Evolutionary conservation across 106 monocot species (phyloP).

Genomic region (Apostasia shenzhenica): DNA sequence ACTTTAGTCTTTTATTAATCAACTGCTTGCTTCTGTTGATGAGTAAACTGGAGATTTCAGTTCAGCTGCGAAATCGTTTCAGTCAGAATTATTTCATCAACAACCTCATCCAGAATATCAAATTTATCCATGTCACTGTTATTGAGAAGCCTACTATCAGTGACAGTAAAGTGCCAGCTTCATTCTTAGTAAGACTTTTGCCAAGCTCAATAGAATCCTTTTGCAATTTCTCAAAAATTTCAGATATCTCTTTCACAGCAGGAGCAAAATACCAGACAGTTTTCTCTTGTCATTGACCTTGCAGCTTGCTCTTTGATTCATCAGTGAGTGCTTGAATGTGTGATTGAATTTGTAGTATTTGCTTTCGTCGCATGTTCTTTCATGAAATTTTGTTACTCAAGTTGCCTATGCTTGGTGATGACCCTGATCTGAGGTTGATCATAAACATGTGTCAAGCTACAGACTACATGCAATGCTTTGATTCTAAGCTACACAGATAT

Average conservation of each 20-base stretch:
- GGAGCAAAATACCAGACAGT: constrained; percentile 47
- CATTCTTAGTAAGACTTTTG: constrained; percentile 7
- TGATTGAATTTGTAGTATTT: too few relatives aligned
- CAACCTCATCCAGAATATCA: constrained; percentile 23
- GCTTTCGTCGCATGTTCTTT: too few relatives aligned
- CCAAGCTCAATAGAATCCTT: constrained; percentile 21
- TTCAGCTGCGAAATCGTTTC: constrained; percentile 5
- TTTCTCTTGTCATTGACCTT: constrained; percentile 58
- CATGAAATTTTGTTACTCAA: too few relatives aligned
- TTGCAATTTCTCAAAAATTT: constrained; percentile 58
- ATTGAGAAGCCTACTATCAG: constrained; percentile 5
- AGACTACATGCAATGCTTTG: too few relatives aligned
- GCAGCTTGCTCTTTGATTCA: constrained; percentile 72
- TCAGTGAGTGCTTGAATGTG: constrained; percentile 67
- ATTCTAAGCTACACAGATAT: too few relatives aligned
- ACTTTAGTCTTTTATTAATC: constrained; percentile 5
- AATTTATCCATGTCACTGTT: constrained; percentile 10
- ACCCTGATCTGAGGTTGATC: too few relatives aligned
- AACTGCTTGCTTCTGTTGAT: constrained; percentile 27
- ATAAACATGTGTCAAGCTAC: too few relatives aligned
- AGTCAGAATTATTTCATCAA: constrained; percentile 10
- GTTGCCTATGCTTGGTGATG: too few relatives aligned
- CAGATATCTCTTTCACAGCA: constrained; percentile 84
- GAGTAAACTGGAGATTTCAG: constrained; percentile 19
- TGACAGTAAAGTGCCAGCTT: background rate